Evolutionary conservation across 2,329 filamentous ascomycete genomes (phyloP), one percentile per base, ranked within the genome.

Genomic region (Aspergillus sp.): DNA sequence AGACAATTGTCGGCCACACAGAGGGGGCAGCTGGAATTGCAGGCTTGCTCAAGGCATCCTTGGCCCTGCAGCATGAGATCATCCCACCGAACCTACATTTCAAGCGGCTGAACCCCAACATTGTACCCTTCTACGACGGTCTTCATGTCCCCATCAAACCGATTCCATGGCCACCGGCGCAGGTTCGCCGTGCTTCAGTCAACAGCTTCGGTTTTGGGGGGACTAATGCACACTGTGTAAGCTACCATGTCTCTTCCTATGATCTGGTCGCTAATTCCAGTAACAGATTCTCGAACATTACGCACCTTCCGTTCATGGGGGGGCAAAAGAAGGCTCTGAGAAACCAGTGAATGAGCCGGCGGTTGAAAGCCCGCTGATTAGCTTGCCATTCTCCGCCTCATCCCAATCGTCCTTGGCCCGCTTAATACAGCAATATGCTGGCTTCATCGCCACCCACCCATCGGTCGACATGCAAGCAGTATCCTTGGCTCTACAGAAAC

Each of bases 81-180:
- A 66, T 0, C 85, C 83, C 64, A 58, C 59, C 3, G 62, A 73
- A 25, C 61, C 73, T 5, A 73, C 80, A 8, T 78, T 79, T 0
- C 50, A 67, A 7, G 72, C 78, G 4, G 19, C 21, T 27, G 2
- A 48, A 23, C 10, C n/a, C 44, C 19, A 19, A 19, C 19, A 23
- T 48, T 19, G 44, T 7, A n/a, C 23, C 23, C 5, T 21, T 23
- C 13, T 23, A 48, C 3, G 13, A 13, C n/a, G 7, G 17, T 2
- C 23, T 48, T 7, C 11, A 48, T n/a, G 19, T 48, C 11, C 44
- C 44, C 10, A 48, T 21, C 4, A n/a, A 7, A n/a, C 11, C 17
- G 13, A 48, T n/a, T n/a, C 44, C 44, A 4, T 48, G 44, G 44
- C 44, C 44, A 7, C 19, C 19, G 11, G 44, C 11, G n/a, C 19